Evolutionary conservation across 768 basidiomycete species (phyloP).

Genomic region (Calocera viscosa): DNA sequence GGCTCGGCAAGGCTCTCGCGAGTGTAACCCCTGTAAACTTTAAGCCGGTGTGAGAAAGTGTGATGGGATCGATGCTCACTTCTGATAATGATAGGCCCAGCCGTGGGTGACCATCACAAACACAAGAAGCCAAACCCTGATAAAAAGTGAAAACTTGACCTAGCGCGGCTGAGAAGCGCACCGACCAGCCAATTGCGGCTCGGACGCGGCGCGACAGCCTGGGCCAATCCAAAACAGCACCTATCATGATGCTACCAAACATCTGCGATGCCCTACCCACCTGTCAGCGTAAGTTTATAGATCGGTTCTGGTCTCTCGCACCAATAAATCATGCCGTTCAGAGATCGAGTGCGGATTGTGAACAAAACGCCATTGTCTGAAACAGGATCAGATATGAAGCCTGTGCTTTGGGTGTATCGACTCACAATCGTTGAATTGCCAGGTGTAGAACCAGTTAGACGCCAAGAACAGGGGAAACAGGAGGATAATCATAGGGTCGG

Average conservation of each 20-base stretch:
- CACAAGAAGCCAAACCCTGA: constrained; percentile 38
- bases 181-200: constrained; percentile 50
- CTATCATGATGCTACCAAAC: constrained; percentile 38
- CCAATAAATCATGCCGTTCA: constrained; percentile 76
- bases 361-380: constrained; percentile 62
- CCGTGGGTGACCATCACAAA: constrained; percentile 58
- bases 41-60: background rate
- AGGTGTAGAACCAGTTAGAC: constrained; percentile 48
- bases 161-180: background rate
- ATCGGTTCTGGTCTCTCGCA: no score
- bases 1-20: constrained; percentile 36
- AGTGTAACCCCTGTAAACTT: constrained; percentile 40
- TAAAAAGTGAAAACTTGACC: background rate
- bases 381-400: background rate
- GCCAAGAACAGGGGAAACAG: constrained; percentile 75
- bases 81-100: constrained; percentile 70
- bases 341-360: constrained; percentile 41
- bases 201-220: constrained; percentile 49
- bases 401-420: background rate
- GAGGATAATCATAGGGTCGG: constrained; percentile 58
- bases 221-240: constrained; percentile 50
- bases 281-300: background rate
- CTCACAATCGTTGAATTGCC: constrained; percentile 43
- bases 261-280: background rate
- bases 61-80: constrained; percentile 31